Base-by-base conservation (phyloP, 306 rosid genomes). In the Lagenaria siceraria region DNA sequence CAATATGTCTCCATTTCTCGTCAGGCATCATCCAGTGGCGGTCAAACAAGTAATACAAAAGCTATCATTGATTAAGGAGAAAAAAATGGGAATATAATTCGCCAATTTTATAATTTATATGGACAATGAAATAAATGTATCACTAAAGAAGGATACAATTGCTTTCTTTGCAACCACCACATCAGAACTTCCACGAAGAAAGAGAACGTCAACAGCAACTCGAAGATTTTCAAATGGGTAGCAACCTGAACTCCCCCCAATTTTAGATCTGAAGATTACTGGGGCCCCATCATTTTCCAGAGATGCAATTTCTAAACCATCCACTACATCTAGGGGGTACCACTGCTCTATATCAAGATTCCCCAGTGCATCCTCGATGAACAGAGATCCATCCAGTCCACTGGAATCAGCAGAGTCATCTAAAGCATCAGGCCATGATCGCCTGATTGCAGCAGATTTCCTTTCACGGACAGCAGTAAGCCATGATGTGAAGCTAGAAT, bases 121-220 rank as follows among this genome's bases (percentile, higher is more conserved):
- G 62, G 55, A 3, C 25, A 53, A 33, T 65, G 27, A 54, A 64
- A 74, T 18, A 78, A 66, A 36, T 18, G 73, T 77, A 75, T 51
- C 4, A 27, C 17, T 53, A 61, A 43, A 78, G 38, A 83, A 92
- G 97, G 99, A 96, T 96, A 92, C 99, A 82, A 89, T 96, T 63
- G 99, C 99, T 89, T 89, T 96, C 87, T 96, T 96, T 40, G 99
- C 96, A 81, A 90, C 86, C 80, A 88, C 93, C 84, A 82, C 79
- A 81, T 88, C 93, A 79, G 96, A 92, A 87, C 96, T 87, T 82
- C 97, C 98, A 80, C 56, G 82, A 68, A 96, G 77, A 84, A 96
- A 96, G 81, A 96, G 97, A 36, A 90, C 79, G 82, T 96, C 97
- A 61, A 89, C 93, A 81, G 99, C 96, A 65, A 86, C 85, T 83